Conservation (phyloP, 2,329 filamentous ascomycete genomes). For the Neofusicoccum laricinum region DNA sequence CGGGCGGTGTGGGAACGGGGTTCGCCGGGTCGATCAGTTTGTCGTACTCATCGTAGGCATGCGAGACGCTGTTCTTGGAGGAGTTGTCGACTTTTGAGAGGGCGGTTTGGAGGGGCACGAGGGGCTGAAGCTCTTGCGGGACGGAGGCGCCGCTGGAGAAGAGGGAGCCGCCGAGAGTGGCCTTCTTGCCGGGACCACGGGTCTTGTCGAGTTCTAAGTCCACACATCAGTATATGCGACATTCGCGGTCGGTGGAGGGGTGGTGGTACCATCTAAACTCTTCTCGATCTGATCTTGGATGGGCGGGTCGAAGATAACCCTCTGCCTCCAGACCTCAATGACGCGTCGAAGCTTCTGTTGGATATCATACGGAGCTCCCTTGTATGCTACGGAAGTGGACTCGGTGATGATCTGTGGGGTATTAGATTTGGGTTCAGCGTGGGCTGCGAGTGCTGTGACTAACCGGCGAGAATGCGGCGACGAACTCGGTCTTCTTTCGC, state of each 20-base stretch:
- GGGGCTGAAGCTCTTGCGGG: constrained; percentile 71
- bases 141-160: constrained; percentile 61
- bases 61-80: constrained; percentile 63
- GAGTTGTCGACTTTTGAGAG: constrained; percentile 70
- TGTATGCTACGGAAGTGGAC: constrained; percentile 86
- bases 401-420: constrained; percentile 71
- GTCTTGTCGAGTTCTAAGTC: constrained; percentile 54
- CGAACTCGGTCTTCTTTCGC: constrained; percentile 86
- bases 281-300: constrained; percentile 80
- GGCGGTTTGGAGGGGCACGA: constrained; percentile 72
- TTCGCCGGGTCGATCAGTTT: constrained; percentile 73
- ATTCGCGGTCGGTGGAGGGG: background rate
- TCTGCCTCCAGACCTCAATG: constrained; percentile 89
- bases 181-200: constrained; percentile 49
- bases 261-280: constrained; percentile 67
- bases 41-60: constrained; percentile 77
- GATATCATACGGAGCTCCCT: constrained; percentile 78
- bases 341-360: constrained; percentile 86
- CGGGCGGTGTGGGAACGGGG: constrained; percentile 73
- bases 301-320: constrained; percentile 75
- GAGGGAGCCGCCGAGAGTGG: constrained; percentile 64
- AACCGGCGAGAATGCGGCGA: constrained; percentile 81
- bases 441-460: constrained; percentile 21
- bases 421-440: background rate
- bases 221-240: constrained; percentile 12